phyloP scores from a whole-genome alignment of 1,284 basidiomycete species.

The Trametes hirsuta region DNA sequence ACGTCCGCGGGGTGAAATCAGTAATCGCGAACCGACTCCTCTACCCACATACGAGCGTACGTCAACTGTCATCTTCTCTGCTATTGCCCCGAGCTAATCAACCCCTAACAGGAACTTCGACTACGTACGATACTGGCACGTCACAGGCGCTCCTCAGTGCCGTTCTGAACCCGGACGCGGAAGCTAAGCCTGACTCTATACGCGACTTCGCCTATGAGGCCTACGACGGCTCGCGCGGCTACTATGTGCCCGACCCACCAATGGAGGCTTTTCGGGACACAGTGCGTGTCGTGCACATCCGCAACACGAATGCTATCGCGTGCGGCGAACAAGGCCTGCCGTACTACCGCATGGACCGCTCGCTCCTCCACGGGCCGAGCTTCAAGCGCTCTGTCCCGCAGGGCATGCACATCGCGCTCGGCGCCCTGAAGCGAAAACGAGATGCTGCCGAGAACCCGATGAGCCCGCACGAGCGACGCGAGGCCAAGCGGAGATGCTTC shows the following conservation, averaged over 20 bases:
- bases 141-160: conserved; percentile 12
- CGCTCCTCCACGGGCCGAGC: conserved; percentile 1
- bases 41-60: conserved; percentile 9
- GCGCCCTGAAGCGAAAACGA: conserved; percentile 21
- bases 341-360: conserved; percentile 18
- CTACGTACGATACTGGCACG: conserved; percentile 6
- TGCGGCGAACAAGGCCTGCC: conserved; percentile 21
- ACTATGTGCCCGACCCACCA: conserved; percentile 31
- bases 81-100: background rate
- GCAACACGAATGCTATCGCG: conserved; percentile 22
- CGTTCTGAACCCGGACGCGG: background rate
- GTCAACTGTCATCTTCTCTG: background rate
- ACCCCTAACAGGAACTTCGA: background rate
- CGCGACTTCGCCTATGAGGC: conserved; percentile 32
- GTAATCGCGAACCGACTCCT: background rate
- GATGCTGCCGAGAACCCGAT: background rate
- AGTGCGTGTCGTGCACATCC: conserved; percentile 26
- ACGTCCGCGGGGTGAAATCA: conserved; percentile 3
- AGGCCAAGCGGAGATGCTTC: conserved; percentile 9
- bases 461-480: background rate
- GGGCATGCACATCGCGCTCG: conserved; percentile 11
- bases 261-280: conserved; percentile 23
- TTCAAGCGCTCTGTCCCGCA: conserved; percentile 17
- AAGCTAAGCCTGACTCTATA: conserved; percentile 24
- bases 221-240: conserved; percentile 28